A percentile compares a stretch with the other conserved stretches of the same genome.
phyloP scores from a whole-genome alignment of 495 filamentous ascomycete genomes.

The Penicillium robsamsonii region DNA sequence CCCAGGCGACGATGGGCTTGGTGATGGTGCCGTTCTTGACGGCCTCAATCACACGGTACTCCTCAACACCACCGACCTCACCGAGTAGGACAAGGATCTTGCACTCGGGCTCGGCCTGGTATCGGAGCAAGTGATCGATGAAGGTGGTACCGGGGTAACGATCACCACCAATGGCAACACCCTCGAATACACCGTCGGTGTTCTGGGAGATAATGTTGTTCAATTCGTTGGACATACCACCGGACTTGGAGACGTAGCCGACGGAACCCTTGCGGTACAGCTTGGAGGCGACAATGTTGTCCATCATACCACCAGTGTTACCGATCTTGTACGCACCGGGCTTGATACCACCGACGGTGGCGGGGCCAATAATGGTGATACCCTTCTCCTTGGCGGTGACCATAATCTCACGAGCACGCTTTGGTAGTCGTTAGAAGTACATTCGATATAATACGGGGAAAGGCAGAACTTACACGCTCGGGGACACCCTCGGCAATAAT shows the following conservation, averaged over 20 bases:
- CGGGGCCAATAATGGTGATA: conserved; percentile 97
- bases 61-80: conserved; percentile 98
- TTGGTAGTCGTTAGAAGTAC: conserved; percentile 21
- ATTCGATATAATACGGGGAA: background rate
- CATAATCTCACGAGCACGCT: conserved; percentile 96
- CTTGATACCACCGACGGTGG: conserved; percentile 99
- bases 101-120: conserved; percentile 92
- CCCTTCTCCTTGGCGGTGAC: conserved; percentile 96
- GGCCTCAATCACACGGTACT: conserved; percentile 98
- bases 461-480: conserved; percentile 71
- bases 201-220: conserved; percentile 98
- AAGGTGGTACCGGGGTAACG: conserved; percentile 98
- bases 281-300: conserved; percentile 99
- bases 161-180: conserved; percentile 98
- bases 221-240: conserved; percentile 99
- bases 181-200: conserved; percentile 97
- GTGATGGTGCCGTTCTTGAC: conserved; percentile 91
- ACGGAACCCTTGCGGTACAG: conserved; percentile 98
- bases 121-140: conserved; percentile 95
- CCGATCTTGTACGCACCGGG: conserved; percentile 99
- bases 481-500: conserved; percentile 99
- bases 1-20: conserved; percentile 98
- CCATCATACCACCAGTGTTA: conserved; percentile 99
- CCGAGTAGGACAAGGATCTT: conserved; percentile 95
- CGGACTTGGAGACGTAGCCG: conserved; percentile 98